phyloP scores from a whole-genome alignment of 1,284 basidiomycete species.

The Boletus mariae region DNA sequence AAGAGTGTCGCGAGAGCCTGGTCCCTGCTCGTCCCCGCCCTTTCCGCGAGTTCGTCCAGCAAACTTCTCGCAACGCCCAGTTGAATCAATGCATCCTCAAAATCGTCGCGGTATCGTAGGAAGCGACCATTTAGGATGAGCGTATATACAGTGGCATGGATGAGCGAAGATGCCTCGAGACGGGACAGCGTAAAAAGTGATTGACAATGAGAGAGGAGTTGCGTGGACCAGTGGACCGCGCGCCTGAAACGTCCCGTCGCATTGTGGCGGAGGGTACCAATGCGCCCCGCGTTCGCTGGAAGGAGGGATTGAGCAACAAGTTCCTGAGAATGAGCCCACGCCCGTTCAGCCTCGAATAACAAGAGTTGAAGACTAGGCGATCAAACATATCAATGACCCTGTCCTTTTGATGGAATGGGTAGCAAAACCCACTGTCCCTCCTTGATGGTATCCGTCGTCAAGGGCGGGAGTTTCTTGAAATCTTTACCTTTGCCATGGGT shows the following conservation, averaged over 20 bases:
- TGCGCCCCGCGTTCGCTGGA: conserved; percentile 48
- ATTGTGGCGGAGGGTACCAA: conserved; percentile 63
- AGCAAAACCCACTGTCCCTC: conserved; percentile 72
- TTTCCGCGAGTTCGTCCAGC: conserved; percentile 67
- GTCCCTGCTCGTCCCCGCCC: conserved; percentile 77
- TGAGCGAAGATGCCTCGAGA: conserved; percentile 52
- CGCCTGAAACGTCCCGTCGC: conserved; percentile 82
- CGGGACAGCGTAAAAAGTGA: conserved; percentile 53
- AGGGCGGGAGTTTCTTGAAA: conserved; percentile 76
- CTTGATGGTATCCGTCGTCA: conserved; percentile 63
- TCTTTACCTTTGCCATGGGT: conserved; percentile 88
- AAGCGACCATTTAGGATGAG: conserved; percentile 74
- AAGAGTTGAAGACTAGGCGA: conserved; percentile 70
- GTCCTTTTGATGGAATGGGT: background rate
- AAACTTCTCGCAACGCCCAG: conserved; percentile 77
- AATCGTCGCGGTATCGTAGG: conserved; percentile 68
- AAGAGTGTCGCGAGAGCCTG: conserved; percentile 87
- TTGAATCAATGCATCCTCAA: conserved; percentile 76
- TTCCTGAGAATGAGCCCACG: conserved; percentile 89
- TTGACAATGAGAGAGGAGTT: conserved; percentile 73
- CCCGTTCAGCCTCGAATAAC: conserved; percentile 86
- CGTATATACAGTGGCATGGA: conserved; percentile 66
- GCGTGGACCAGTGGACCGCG: conserved; percentile 79
- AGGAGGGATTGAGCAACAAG: conserved; percentile 56
- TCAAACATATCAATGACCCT: conserved; percentile 11